Evolutionary conservation across 129 eudicot species (phyloP), one percentile per base, ranked within the genome.

Genomic region (Dittrichia graveolens): DNA sequence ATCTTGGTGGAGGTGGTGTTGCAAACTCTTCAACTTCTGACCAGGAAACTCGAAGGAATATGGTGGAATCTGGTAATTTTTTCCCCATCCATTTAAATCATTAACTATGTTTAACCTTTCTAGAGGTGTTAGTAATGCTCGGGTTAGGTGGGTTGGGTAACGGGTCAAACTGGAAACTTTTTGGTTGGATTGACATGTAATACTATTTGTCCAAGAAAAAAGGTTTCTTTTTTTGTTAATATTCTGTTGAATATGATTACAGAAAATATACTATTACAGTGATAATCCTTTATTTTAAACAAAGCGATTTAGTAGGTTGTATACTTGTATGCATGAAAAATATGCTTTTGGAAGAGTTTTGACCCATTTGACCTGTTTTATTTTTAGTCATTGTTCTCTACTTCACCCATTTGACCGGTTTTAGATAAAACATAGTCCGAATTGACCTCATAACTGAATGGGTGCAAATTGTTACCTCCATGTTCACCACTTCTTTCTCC

Each of bases 31-130:
- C 97, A 46, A 70, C 76, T 65, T 19, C 89, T 73, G 75, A 57
- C 16, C 83, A 65, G 76, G 93, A 91, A 61, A 75, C 95, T 50
- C 85, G 37, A 58, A 80, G 78, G 70, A 76, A 69, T 76, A 43
- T 63, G 16, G 58, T 68, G 74, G 84, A 84, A 65, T 76, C 83
- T 72, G 77, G 97, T 92, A 73, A 84, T 81, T 84, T 76, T 45
- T 61, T 38, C 47, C 47, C 10, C 67, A 4, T 44, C 6, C 49
- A 16, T 63, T 42, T 1, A 37, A 12, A 69, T 57, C 45, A 35
- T 34, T n/a, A 4, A 44, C 62, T 19, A 46, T 47, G 48, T 50
- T 47, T 35, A 35, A 38, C n/a, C 13, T 40, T 49, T 24, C 31
- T 24, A 24, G 31, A 24, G 31, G n/a, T n/a, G n/a, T n/a, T n/a